A percentile compares a stretch with the other conserved stretches of the same genome.
Conservation (phyloP, 1,284 basidiomycete genomes). For the Apiotrichum veenhuisii region DNA sequence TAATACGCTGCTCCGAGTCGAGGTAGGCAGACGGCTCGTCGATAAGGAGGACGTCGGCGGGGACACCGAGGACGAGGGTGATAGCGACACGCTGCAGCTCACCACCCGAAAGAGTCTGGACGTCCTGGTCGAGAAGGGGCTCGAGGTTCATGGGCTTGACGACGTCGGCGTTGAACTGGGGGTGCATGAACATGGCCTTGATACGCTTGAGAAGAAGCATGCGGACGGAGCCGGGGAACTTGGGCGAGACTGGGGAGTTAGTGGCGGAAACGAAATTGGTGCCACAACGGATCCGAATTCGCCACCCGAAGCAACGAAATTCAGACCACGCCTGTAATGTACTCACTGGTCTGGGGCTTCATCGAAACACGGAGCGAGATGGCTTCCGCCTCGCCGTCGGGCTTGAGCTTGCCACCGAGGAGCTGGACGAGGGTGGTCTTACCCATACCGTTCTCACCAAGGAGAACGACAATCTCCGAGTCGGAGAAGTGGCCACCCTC, state of each 20-base stretch:
- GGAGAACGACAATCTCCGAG: slow-evolving; percentile 95
- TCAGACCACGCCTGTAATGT: neutral
- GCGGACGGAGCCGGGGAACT: slow-evolving; percentile 88
- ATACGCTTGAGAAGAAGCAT: slow-evolving; percentile 90
- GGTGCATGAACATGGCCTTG: slow-evolving; percentile 90
- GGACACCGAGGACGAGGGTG: slow-evolving; percentile 73
- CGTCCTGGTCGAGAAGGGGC: slow-evolving; percentile 89
- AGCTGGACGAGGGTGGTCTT: slow-evolving; percentile 96
- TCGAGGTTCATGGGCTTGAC: slow-evolving; percentile 91
- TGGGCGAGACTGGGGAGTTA: slow-evolving; percentile 68
- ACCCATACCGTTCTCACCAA: slow-evolving; percentile 95
- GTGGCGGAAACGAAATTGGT: neutral
- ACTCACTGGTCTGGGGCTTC: slow-evolving; percentile 70
- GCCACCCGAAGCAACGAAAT: neutral
- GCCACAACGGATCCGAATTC: too few species aligned
- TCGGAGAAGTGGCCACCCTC: slow-evolving; percentile 84
- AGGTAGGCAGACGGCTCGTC: slow-evolving; percentile 66
- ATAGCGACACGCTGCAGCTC: slow-evolving; percentile 95
- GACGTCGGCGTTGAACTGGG: slow-evolving; percentile 94
- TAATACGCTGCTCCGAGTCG: slow-evolving; percentile 97
- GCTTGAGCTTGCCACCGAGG: slow-evolving; percentile 76
- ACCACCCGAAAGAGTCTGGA: slow-evolving; percentile 92
- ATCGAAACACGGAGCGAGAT: slow-evolving; percentile 73
- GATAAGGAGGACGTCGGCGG: slow-evolving; percentile 69
- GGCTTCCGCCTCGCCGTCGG: slow-evolving; percentile 77